Base-by-base conservation (phyloP, 2,329 filamentous ascomycete genomes). In the Fonsecaea pedrosoi region DNA sequence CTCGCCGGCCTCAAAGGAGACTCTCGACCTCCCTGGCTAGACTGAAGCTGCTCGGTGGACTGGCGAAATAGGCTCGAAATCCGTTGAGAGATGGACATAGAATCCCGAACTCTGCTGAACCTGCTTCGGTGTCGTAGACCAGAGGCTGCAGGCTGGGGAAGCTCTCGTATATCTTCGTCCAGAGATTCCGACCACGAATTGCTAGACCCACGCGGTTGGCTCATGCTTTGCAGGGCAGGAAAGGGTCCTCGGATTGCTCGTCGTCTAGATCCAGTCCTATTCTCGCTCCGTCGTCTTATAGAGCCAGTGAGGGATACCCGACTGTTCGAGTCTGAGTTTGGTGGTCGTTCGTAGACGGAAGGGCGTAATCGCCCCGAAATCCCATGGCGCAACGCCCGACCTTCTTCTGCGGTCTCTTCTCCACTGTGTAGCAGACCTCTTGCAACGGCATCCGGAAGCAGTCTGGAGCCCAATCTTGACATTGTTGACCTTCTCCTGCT, bases 401-500 rank as follows among this genome's bases (percentile, higher is more conserved):
- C 81, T 70, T 83, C 81, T 15, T 77, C 80, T 1, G 76, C 76
- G 7, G 81, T 81, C 69, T 82, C 81, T 67, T 82, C 80, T 68
- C 81, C 78, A 64, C 80, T 82, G 65, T 74, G 81, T 8, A 82
- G 74, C 35, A 82, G 74, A 4, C 78, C 78, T 62, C 80, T 77
- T 32, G 79, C 79, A 15, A 81, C 79, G 12, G 79, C 79, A 64
- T 82, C 80, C 40, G 82, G 81, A n/a, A 83, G 70, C 34, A 84
- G 77, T 66, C 81, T 77, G 21, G 82, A 82, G 13, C 81, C 80
- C 53, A 84, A 73, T 45, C 82, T 76, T 60, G 81, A 83, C 78
- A 84, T 81, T 13, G 81, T 78, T 4, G 81, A 82, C 66, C 80
- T 80, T 65, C 80, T 77, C 77, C 38, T 77, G 73, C 60, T 77